Conservation (phyloP, 2,329 filamentous ascomycete species). For the Seiridium cupressi region DNA sequence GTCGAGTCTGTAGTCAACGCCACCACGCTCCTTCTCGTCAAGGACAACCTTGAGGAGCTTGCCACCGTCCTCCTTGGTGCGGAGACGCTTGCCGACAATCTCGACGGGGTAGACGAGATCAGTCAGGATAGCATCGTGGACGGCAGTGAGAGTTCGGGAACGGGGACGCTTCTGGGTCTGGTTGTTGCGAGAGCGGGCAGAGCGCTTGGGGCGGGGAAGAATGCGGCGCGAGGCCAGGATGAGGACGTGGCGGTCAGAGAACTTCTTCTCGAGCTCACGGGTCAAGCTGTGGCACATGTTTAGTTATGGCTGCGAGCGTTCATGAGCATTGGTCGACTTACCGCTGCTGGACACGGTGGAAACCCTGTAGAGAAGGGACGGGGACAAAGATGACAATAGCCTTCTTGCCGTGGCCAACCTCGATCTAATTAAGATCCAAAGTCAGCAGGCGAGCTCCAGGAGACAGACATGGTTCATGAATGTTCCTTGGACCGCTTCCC, state of each 20-base stretch:
- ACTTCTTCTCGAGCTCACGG: slow-evolving; percentile 99
- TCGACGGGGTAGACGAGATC: slow-evolving; percentile 99
- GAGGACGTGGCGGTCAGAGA: slow-evolving; percentile 99
- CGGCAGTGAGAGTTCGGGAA: slow-evolving; percentile 94
- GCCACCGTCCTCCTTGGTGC: slow-evolving; percentile 98
- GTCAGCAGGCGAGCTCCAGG: slow-evolving; percentile 77
- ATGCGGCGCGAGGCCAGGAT: slow-evolving; percentile 99
- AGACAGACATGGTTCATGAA: slow-evolving; percentile 32
- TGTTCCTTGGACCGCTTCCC: slow-evolving; percentile 72
- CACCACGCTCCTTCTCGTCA: slow-evolving; percentile 99
- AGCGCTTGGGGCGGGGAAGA: slow-evolving; percentile 97
- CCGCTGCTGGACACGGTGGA: slow-evolving; percentile 99
- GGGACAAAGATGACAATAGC: slow-evolving; percentile 99
- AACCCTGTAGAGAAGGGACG: slow-evolving; percentile 95
- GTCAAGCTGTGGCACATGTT: slow-evolving; percentile 66
- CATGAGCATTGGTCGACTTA: slow-evolving; percentile 50
- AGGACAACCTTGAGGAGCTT: slow-evolving; percentile 99
- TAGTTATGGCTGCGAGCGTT: too few species aligned
- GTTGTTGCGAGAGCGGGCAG: slow-evolving; percentile 90
- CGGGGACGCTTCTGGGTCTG: slow-evolving; percentile 99
- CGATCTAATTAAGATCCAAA: slow-evolving; percentile 79
- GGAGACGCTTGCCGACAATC: slow-evolving; percentile 98
- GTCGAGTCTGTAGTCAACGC: slow-evolving; percentile 99
- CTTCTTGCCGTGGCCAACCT: slow-evolving; percentile 99
- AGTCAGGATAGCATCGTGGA: slow-evolving; percentile 96